A percentile compares a stretch with the other conserved stretches of the same genome.
Evolutionary conservation across 2,329 filamentous ascomycete genomes (phyloP).

Genomic region (Simplicillium sp.): DNA sequence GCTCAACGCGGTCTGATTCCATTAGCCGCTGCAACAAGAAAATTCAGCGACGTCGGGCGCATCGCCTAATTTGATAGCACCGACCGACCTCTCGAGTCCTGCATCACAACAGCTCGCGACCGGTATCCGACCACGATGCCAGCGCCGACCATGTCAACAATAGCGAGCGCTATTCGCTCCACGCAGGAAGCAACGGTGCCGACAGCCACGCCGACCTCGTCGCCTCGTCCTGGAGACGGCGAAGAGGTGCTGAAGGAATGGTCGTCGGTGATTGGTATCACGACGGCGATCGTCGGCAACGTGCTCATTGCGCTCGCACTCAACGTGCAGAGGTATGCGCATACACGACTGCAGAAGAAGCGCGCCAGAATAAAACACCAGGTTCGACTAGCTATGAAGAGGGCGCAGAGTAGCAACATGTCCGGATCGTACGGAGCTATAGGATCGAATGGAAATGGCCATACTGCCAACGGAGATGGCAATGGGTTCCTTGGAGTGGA

Average conservation of each 20-base stretch:
- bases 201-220: constrained; percentile 1
- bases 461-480: constrained; percentile 19
- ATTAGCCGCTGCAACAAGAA: too few species aligned
- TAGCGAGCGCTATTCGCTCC: constrained; percentile 4
- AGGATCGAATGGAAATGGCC: constrained; percentile 9
- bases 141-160: background rate
- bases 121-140: too few species aligned
- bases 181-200: constrained; percentile 7
- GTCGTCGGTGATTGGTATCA: constrained; percentile 91
- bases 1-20: too few species aligned
- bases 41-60: too few species aligned
- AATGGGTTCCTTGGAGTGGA: constrained; percentile 16
- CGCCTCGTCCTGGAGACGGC: constrained; percentile 8
- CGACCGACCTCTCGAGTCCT: too few species aligned
- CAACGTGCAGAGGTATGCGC: constrained; percentile 93
- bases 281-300: constrained; percentile 88
- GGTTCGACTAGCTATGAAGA: constrained; percentile 43
- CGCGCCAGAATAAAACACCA: constrained; percentile 47
- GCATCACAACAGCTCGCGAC: too few species aligned
- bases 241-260: constrained; percentile 55
- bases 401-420: constrained; percentile 21
- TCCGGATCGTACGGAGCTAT: constrained; percentile 25
- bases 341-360: constrained; percentile 72
- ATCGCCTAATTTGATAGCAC: too few species aligned
- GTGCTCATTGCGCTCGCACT: constrained; percentile 89